These are phyloP conservation scores for Pseudoneurospora amorphoporcata DNA, from an alignment of 495 filamentous ascomycete species.

Conservation along the genomic window DNA sequence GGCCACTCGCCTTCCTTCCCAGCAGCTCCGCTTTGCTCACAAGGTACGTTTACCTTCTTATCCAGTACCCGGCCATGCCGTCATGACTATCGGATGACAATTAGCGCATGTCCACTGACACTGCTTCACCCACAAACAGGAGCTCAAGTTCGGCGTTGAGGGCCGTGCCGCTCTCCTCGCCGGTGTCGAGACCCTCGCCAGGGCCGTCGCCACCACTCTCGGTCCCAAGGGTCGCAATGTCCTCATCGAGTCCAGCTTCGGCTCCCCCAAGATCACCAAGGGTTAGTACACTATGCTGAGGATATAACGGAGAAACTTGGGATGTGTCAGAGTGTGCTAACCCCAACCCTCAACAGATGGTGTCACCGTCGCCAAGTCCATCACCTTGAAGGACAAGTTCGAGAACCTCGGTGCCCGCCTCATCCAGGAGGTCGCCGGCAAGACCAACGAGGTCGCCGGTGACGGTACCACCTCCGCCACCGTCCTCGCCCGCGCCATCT, in stretches of 20 bases:
- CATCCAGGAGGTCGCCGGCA: constrained; percentile 94
- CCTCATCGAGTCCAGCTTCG: constrained; percentile 92
- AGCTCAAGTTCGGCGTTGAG: constrained; percentile 97
- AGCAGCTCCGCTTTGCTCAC: constrained; percentile 87
- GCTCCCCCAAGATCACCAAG: constrained; percentile 98
- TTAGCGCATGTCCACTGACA: constrained; percentile 1
- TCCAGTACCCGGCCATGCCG: not conserved
- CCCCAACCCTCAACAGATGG: constrained; percentile 50
- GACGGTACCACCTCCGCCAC: constrained; percentile 98
- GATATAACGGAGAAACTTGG: not conserved
- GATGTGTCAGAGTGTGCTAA: not conserved
- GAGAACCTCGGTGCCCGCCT: constrained; percentile 97
- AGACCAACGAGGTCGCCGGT: constrained; percentile 98
- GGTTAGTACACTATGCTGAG: constrained; percentile 42
- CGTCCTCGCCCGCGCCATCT: constrained; percentile 94
- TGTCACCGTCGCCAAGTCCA: constrained; percentile 88
- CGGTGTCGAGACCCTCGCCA: constrained; percentile 94
- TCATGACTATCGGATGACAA: constrained; percentile 5
- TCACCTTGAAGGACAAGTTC: constrained; percentile 95
- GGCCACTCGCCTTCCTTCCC: constrained; percentile 52
- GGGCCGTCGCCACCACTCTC: constrained; percentile 90
- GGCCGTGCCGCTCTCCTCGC: constrained; percentile 77
- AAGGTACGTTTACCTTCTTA: constrained; percentile 52
- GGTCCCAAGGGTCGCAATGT: constrained; percentile 98
- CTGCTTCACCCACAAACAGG: constrained; percentile 38